Percentiles rank a stretch among this genome's conserved stretches.
Conservation (phyloP, 2,329 filamentous ascomycete genomes). For the Meredithiella fracta region DNA sequence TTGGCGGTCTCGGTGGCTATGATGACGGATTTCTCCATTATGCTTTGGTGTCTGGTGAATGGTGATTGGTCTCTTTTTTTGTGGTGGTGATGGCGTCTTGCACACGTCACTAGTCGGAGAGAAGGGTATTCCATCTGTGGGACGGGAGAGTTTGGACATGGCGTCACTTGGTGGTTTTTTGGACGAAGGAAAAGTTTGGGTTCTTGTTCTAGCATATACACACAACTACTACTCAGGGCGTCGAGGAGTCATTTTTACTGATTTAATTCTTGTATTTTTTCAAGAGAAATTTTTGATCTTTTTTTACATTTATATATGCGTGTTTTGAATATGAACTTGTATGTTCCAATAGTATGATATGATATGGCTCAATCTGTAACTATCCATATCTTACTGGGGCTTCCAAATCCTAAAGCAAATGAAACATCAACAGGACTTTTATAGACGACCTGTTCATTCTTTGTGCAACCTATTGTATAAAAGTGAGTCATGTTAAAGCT, state of each 20-base stretch:
- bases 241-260: constrained; percentile 14
- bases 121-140: neutral
- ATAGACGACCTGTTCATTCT: neutral
- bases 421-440: neutral
- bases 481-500: neutral
- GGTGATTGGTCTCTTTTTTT: neutral
- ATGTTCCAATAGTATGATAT: no score
- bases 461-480: neutral
- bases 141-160: neutral
- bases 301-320: neutral
- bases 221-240: constrained; percentile 13
- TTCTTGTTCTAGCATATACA: constrained; percentile 11
- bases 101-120: neutral
- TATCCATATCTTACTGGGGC: no score
- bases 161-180: neutral
- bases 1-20: neutral
- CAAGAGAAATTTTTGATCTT: neutral
- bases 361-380: no score
- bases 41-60: neutral
- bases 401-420: no score
- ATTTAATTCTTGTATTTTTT: constrained; percentile 9
- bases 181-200: constrained; percentile 12
- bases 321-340: no score
- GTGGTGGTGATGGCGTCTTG: neutral
- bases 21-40: neutral